These are phyloP conservation scores for Fusarium keratoplasticum DNA, from an alignment of 2,329 filamentous ascomycete species.

Conservation along the genomic window DNA sequence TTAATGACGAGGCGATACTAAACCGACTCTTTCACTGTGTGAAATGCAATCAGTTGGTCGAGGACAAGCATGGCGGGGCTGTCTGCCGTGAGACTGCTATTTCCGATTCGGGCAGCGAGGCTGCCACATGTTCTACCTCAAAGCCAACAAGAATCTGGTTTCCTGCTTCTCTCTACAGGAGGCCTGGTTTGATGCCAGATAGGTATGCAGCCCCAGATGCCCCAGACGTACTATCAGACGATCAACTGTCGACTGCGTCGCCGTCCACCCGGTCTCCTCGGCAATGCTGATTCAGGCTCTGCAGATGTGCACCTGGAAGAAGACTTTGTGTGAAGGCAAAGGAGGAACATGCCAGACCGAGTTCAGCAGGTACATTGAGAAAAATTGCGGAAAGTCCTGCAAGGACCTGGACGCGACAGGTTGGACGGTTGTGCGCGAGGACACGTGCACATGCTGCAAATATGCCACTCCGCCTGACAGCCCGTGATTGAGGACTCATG, in stretches of 20 bases:
- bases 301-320: constrained; percentile 2
- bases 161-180: background rate
- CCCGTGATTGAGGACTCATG: background rate
- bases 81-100: background rate
- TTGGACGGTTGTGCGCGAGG: background rate
- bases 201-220: background rate
- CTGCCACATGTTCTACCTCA: background rate
- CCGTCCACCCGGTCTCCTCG: background rate
- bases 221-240: background rate
- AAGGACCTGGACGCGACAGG: background rate
- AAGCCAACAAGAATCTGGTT: background rate
- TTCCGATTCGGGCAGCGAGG: background rate
- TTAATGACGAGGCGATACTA: background rate
- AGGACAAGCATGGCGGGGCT: background rate
- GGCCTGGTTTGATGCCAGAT: background rate
- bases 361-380: background rate
- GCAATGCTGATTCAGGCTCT: background rate
- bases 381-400: background rate
- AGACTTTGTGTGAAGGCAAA: background rate
- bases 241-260: background rate
- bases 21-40: background rate
- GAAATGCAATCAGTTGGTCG: background rate
- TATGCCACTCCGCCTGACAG: background rate
- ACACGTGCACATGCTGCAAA: background rate
- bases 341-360: background rate